Evolutionary conservation across 495 filamentous ascomycete species (phyloP).

Genomic region (Penicillium lagena): DNA sequence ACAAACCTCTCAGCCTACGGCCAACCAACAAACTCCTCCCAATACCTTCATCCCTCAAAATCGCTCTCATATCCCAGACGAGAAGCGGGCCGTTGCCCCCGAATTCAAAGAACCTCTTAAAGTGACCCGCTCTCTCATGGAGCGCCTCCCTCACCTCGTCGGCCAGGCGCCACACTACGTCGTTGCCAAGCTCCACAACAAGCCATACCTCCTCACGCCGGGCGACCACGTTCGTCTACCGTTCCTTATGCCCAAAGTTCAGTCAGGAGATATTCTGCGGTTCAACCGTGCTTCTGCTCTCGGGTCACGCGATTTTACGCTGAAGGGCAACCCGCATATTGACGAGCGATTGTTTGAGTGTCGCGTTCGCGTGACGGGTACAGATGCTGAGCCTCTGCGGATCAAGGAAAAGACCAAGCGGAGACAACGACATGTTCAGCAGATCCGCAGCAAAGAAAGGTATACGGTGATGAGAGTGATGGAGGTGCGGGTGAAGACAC

Average conservation of each 20-base stretch:
- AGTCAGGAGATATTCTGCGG: slow-evolving; percentile 75
- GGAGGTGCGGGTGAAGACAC: slow-evolving; percentile 64
- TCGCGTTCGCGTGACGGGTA: slow-evolving; percentile 76
- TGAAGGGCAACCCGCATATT: slow-evolving; percentile 70
- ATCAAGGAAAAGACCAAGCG: slow-evolving; percentile 90
- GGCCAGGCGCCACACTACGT: slow-evolving; percentile 82
- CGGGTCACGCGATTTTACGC: slow-evolving; percentile 84
- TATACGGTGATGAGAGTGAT: slow-evolving; percentile 81
- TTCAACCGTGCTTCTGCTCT: slow-evolving; percentile 74
- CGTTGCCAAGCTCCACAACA: slow-evolving; percentile 76
- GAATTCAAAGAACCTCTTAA: slow-evolving; percentile 30
- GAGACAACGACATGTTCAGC: slow-evolving; percentile 67
- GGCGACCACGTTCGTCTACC: slow-evolving; percentile 88
- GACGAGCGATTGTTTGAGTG: slow-evolving; percentile 81
- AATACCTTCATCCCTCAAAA: slow-evolving; percentile 9
- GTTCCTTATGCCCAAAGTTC: slow-evolving; percentile 83
- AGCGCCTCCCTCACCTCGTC: slow-evolving; percentile 69
- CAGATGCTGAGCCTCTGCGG: slow-evolving; percentile 82
- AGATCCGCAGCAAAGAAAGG: slow-evolving; percentile 74
- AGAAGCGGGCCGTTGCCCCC: slow-evolving; percentile 31
- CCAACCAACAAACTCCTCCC: slow-evolving; percentile 9
- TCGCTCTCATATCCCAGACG: slow-evolving; percentile 17
- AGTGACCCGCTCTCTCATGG: slow-evolving; percentile 51
- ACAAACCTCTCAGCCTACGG: slow-evolving; percentile 13
- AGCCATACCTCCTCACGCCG: slow-evolving; percentile 81